Percentiles rank a stretch among this genome's conserved stretches.
Conservation (phyloP, 345 rosid species). For the Dipteronia dyeriana region DNA sequence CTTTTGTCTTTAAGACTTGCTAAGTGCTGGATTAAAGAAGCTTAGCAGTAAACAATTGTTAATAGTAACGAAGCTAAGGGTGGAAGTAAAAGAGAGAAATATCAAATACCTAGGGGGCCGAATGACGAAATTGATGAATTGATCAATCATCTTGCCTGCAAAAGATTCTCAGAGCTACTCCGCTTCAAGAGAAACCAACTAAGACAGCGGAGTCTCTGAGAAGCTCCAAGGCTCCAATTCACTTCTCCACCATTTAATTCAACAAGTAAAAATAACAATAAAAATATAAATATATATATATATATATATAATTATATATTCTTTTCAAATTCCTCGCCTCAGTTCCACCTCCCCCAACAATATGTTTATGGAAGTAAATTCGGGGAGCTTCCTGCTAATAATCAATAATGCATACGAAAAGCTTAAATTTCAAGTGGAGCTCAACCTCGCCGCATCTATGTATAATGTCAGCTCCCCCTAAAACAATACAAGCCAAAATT, state of each 20-base stretch:
- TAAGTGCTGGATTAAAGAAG: not conserved
- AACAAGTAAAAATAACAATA: not conserved
- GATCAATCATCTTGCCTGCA: slow-evolving; percentile 69
- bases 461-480: slow-evolving; percentile 11
- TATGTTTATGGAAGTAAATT: no score
- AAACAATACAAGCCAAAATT: not conserved
- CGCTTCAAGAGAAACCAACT: slow-evolving; percentile 6
- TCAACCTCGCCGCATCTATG: not conserved
- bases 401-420: not conserved
- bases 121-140: slow-evolving; percentile 95
- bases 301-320: no score
- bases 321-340: not conserved
- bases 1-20: not conserved
- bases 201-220: slow-evolving; percentile 2
- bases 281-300: not conserved
- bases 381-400: not conserved
- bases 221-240: slow-evolving; percentile 18
- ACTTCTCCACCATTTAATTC: slow-evolving; percentile 16
- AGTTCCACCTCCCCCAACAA: not conserved
- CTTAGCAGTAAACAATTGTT: not conserved
- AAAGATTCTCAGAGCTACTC: slow-evolving; percentile 20
- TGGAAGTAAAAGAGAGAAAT: not conserved
- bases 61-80: not conserved
- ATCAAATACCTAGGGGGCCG: slow-evolving; percentile 98
- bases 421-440: not conserved